Base-by-base conservation (phyloP, 768 basidiomycete genomes). In the Kockovaella imperatae region DNA sequence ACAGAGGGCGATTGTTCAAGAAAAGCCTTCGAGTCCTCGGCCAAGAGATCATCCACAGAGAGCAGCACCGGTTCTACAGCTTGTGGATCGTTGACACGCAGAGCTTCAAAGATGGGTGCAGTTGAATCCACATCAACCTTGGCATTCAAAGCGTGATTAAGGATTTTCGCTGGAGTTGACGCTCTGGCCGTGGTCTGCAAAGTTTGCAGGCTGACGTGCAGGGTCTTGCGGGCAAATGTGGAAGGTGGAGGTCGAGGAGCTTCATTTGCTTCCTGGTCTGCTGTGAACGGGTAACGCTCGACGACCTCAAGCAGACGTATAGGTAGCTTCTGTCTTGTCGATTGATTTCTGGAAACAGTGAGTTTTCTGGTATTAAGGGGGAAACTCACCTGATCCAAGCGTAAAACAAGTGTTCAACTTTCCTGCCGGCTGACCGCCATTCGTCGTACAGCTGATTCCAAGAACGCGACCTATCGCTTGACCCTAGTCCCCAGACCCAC, bases 371-470 rank as follows among this genome's bases (percentile, higher is more conserved):
- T 15, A 14, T 8, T 32, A 0, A 14, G 2, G 32, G 28, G 10
- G 28, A 26, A 18, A 46, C 57, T 53, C 25, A 64, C 63, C 63
- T 44, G 23, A 64, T 59, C 63, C 63, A 64, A 40, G 60, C 63
- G 15, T 45, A 52, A 21, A 61, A 52, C 2, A 64, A 34, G 36
- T 65, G 63, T 40, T 62, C 55, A 15, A 52, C 35, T 28, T 44
- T 48, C 21, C 39, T 34, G 1, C 52, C 59, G 21, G 54, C 56
- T 20, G n/a, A 18, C 36, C 35, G 38, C 63, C 63, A 65, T 7
- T 49, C 49, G 10, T 46, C 35, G 39, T 65, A 65, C 21, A 65
- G 21, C 21, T 50, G 41, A 32, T 53, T 39, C 60, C 60, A 65
- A 2, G n/a, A n/a, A n/a, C n/a, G 20, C 38, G 4, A 10, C 5